phyloP scores from a whole-genome alignment of 345 rosid species.

The Iberis pinnata region DNA sequence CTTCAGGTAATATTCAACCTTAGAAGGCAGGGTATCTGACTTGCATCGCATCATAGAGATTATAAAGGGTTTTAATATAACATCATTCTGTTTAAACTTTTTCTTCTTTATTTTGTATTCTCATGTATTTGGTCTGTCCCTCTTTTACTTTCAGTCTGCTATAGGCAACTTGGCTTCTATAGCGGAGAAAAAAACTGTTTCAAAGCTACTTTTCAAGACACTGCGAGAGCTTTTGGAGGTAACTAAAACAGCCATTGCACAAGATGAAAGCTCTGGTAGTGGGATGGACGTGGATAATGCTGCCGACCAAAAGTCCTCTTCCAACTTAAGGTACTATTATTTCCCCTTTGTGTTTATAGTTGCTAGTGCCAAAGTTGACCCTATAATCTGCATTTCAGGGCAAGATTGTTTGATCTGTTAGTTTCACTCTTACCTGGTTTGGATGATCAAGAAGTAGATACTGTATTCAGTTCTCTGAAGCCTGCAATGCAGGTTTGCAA shows the following conservation, averaged over 20 bases:
- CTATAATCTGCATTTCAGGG: slow-evolving; percentile 44
- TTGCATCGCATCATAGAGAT: slow-evolving; percentile 4
- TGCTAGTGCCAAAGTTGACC: slow-evolving; percentile 12
- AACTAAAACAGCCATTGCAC: slow-evolving; percentile 49
- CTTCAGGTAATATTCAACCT: slow-evolving; percentile 55
- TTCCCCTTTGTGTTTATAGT: background rate
- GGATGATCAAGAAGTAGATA: slow-evolving; percentile 45
- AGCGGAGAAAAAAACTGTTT: slow-evolving; percentile 53
- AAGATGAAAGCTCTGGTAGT: slow-evolving; percentile 37
- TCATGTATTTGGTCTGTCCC: slow-evolving; percentile 1
- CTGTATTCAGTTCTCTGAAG: slow-evolving; percentile 52
- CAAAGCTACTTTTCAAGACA: slow-evolving; percentile 46
- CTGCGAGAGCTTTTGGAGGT: slow-evolving; percentile 65
- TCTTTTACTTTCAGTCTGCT: slow-evolving; percentile 52
- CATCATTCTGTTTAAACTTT: background rate
- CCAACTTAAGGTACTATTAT: slow-evolving; percentile 44
- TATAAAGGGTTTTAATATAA: slow-evolving; percentile 1
- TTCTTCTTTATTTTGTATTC: slow-evolving; percentile 4
- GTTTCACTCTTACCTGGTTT: slow-evolving; percentile 76
- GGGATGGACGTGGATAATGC: slow-evolving; percentile 52
- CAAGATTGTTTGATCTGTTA: slow-evolving; percentile 67
- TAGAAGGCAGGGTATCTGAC: slow-evolving; percentile 1
- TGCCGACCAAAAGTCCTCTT: slow-evolving; percentile 38
- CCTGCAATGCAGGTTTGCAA: slow-evolving; percentile 72
- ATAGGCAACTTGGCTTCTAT: slow-evolving; percentile 72